phyloP scores from a whole-genome alignment of 805 yeast species.

The Pichia phayaonensis region DNA sequence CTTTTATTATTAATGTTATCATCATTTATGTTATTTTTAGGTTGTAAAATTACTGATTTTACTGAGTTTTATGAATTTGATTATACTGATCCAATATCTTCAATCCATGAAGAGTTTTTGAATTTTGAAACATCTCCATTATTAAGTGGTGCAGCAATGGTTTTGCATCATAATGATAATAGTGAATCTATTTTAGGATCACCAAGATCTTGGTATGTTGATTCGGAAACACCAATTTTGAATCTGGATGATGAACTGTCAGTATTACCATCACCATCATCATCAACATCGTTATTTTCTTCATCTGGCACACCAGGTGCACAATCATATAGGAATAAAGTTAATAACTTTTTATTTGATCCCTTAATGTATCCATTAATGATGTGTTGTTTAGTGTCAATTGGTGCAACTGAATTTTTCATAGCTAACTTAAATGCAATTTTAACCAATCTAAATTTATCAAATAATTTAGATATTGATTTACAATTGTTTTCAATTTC shows the following conservation, averaged over 20 bases:
- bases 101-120: slow-evolving; percentile 18
- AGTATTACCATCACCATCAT: slow-evolving; percentile 18
- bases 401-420: slow-evolving; percentile 85
- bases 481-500: slow-evolving; percentile 38
- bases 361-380: slow-evolving; percentile 60
- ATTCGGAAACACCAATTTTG: slow-evolving; percentile 17
- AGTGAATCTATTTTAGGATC: slow-evolving; percentile 21
- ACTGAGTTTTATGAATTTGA: slow-evolving; percentile 21
- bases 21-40: slow-evolving; percentile 19
- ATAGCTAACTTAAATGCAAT: slow-evolving; percentile 67
- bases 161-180: slow-evolving; percentile 18
- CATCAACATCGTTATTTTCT: background rate
- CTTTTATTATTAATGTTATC: slow-evolving; percentile 13
- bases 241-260: slow-evolving; percentile 24
- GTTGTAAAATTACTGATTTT: slow-evolving; percentile 24
- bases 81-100: slow-evolving; percentile 15
- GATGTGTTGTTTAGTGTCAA: slow-evolving; percentile 52
- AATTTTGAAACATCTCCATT: slow-evolving; percentile 29
- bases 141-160: slow-evolving; percentile 26
- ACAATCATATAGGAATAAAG: slow-evolving; percentile 12
- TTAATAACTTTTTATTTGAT: slow-evolving; percentile 35
- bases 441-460: slow-evolving; percentile 16
- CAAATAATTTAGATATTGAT: slow-evolving; percentile 16
- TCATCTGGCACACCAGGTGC: background rate
- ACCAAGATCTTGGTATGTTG: slow-evolving; percentile 25